A percentile compares a stretch with the other conserved stretches of the same genome.
These are phyloP conservation scores for Botryosphaeria agaves DNA, from an alignment of 2,329 filamentous ascomycete genomes.

Conservation along the genomic window DNA sequence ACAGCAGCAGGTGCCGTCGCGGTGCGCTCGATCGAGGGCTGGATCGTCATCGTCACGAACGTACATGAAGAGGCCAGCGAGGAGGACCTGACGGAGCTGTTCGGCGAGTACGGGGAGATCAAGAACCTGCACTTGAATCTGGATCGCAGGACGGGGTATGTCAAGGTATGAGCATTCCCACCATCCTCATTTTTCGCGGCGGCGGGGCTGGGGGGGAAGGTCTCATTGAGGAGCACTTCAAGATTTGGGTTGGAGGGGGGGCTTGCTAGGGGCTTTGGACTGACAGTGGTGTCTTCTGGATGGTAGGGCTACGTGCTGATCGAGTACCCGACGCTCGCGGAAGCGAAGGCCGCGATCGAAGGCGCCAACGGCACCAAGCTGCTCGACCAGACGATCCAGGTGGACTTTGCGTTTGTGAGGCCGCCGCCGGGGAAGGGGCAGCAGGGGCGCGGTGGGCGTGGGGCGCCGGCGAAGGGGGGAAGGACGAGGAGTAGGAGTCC, in stretches of 20 bases:
- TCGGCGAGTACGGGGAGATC: constrained; percentile 72
- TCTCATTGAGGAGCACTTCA: background rate
- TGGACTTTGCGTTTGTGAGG: constrained; percentile 74
- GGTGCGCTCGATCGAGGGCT: constrained; percentile 75
- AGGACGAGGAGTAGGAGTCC: constrained; percentile 26
- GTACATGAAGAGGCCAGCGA: constrained; percentile 78
- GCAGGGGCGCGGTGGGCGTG: constrained; percentile 13
- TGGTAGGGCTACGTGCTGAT: constrained; percentile 66
- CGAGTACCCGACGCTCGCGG: constrained; percentile 63
- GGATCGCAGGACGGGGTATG: constrained; percentile 67
- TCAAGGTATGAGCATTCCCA: constrained; percentile 42
- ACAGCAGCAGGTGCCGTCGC: constrained; percentile 60
- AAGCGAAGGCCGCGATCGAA: constrained; percentile 68
- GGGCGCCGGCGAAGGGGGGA: constrained; percentile 10
- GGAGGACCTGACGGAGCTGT: constrained; percentile 65
- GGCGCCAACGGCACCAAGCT: constrained; percentile 61
- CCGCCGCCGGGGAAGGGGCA: constrained; percentile 47
- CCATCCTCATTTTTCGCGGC: constrained; percentile 1
- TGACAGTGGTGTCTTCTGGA: background rate
- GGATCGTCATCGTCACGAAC: constrained; percentile 77
- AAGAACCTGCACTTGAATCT: constrained; percentile 76
- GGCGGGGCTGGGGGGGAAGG: background rate
- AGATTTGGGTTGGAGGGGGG: background rate
- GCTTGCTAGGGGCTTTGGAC: background rate
- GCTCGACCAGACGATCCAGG: constrained; percentile 62